These are phyloP conservation scores for Aspergillus tubingensis DNA, from an alignment of 2,329 filamentous ascomycete genomes.

Conservation along the genomic window DNA sequence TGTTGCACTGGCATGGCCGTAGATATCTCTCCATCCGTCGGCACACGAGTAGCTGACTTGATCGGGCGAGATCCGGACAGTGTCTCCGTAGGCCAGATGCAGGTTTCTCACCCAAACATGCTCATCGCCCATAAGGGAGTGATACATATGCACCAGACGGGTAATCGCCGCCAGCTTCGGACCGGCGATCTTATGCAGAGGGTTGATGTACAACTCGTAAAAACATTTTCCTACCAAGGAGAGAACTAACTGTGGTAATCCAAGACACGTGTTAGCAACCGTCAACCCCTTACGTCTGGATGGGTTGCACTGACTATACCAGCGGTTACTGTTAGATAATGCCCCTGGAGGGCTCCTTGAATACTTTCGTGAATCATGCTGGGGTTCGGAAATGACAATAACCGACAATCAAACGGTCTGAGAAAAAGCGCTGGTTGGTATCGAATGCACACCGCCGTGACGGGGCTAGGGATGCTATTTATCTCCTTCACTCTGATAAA, in stretches of 20 bases:
- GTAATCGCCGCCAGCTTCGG: slow-evolving; percentile 11
- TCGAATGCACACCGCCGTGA: background rate
- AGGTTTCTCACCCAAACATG: slow-evolving; percentile 21
- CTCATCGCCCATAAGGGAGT: slow-evolving; percentile 8
- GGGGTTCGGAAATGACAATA: background rate
- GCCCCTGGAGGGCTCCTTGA: background rate
- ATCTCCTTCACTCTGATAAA: background rate
- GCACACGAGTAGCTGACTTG: slow-evolving; percentile 39
- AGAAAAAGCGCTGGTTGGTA: background rate
- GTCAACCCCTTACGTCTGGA: no score
- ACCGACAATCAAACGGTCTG: background rate
- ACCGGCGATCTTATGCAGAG: slow-evolving; percentile 11
- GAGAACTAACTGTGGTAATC: background rate
- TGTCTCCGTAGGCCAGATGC: slow-evolving; percentile 29
- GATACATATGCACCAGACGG: slow-evolving; percentile 7
- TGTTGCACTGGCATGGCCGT: slow-evolving; percentile 33
- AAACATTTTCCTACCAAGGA: slow-evolving; percentile 1
- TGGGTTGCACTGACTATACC: background rate
- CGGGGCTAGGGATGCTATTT: background rate
- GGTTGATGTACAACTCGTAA: slow-evolving; percentile 14
- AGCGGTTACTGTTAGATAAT: background rate
- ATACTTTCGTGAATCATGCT: background rate
- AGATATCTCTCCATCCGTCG: slow-evolving; percentile 39
- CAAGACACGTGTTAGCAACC: background rate
- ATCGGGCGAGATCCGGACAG: slow-evolving; percentile 44